These are phyloP conservation scores for Forsythia viridissima DNA, from an alignment of 257 asterid species.

Conservation along the genomic window DNA sequence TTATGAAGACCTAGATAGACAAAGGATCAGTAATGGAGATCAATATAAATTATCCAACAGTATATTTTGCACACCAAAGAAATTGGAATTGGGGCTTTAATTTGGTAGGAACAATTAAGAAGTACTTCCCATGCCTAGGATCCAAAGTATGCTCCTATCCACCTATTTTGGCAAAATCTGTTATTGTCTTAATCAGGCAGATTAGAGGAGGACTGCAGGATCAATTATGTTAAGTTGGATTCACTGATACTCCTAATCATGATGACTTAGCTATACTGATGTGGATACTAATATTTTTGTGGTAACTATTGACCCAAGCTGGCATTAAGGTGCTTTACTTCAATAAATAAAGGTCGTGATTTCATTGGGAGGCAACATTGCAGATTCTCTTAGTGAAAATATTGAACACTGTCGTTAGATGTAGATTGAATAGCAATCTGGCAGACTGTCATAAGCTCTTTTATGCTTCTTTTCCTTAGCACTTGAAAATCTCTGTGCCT, in stretches of 20 bases:
- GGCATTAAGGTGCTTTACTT: not conserved
- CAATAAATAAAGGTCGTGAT: not conserved
- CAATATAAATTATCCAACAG: not conserved
- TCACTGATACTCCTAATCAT: not conserved
- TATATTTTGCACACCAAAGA: not conserved
- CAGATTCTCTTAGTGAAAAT: not conserved
- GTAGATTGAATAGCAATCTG: not conserved
- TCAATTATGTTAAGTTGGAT: conserved; percentile 1
- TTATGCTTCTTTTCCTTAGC: not conserved
- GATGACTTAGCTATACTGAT: not conserved
- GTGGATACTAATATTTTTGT: not conserved
- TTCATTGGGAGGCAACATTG: not conserved
- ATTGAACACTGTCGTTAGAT: not conserved
- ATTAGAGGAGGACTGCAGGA: not conserved
- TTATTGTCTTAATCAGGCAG: not conserved
- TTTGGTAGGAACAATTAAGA: not conserved
- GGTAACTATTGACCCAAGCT: not conserved
- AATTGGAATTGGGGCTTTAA: not conserved
- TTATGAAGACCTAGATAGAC: not conserved
- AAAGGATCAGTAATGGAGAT: not conserved
- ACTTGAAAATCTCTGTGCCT: not conserved
- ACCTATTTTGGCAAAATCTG: not conserved
- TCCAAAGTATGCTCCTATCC: not conserved
- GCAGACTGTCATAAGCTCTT: not conserved
- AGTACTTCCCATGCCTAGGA: conserved; percentile 5